phyloP scores from a whole-genome alignment of 345 rosid species.

The Acer campestre region DNA sequence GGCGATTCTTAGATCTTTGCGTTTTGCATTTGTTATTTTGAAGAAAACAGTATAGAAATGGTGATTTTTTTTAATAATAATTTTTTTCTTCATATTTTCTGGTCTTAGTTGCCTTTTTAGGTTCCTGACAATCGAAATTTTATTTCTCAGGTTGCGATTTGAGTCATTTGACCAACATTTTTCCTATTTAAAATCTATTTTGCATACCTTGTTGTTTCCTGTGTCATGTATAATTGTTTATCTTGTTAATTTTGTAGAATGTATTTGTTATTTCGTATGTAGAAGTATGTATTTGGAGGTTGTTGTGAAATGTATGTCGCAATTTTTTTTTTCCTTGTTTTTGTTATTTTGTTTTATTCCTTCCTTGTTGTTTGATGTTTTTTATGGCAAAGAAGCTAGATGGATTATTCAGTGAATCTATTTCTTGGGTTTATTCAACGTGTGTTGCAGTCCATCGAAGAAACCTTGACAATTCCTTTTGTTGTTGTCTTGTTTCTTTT shows the following conservation, averaged over 20 bases:
- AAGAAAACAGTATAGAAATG: too few species aligned
- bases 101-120: neutral
- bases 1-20: neutral
- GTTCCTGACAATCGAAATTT: neutral
- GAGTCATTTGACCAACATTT: neutral
- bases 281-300: neutral
- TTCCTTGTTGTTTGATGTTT: conserved; percentile 27
- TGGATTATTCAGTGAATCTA: conserved; percentile 17
- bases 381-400: conserved; percentile 15
- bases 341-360: conserved; percentile 25
- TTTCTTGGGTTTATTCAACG: conserved; percentile 31
- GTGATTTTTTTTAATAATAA: too few species aligned
- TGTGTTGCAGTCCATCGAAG: conserved; percentile 34
- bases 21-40: neutral
- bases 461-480: conserved; percentile 30
- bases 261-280: neutral
- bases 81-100: too few species aligned
- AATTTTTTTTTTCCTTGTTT: neutral
- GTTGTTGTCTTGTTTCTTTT: conserved; percentile 34
- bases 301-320: neutral
- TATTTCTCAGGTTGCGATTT: neutral
- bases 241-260: neutral
- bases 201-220: too few species aligned
- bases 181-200: neutral
- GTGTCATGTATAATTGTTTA: too few species aligned